A percentile compares a stretch with the other conserved stretches of the same genome.
Conservation (phyloP, 2,329 filamentous ascomycete species). For the Aspergillus ochraceoroseus region DNA sequence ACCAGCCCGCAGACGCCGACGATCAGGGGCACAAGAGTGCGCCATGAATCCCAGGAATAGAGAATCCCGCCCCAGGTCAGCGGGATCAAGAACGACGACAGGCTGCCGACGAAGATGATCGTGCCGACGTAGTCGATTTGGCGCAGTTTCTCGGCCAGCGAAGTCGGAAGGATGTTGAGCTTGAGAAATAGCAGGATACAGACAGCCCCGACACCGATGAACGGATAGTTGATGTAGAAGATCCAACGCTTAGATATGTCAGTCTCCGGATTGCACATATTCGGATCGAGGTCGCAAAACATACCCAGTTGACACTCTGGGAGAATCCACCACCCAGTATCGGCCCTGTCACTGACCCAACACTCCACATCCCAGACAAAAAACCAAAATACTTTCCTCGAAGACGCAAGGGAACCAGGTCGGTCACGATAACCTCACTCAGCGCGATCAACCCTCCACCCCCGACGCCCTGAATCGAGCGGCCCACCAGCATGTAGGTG, state of each 20-base stretch:
- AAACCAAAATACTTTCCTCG: constrained; percentile 42
- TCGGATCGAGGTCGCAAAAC: no score
- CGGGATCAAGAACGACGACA: constrained; percentile 30
- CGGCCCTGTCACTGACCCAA: constrained; percentile 40
- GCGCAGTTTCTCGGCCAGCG: constrained; percentile 9
- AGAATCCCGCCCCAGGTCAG: constrained; percentile 31
- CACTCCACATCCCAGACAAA: constrained; percentile 38
- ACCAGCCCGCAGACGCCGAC: constrained; percentile 26
- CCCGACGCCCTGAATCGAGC: constrained; percentile 44
- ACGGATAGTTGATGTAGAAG: constrained; percentile 38
- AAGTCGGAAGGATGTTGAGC: constrained; percentile 5
- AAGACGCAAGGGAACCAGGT: constrained; percentile 42
- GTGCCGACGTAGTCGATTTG: constrained; percentile 33
- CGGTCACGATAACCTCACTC: constrained; percentile 43
- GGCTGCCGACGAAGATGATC: constrained; percentile 26
- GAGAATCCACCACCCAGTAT: constrained; percentile 43
- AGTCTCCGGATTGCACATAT: no score
- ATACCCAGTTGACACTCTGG: constrained; percentile 34
- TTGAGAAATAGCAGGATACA: constrained; percentile 8
- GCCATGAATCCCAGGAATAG: constrained; percentile 31
- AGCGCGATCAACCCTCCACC: constrained; percentile 45
- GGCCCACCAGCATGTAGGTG: constrained; percentile 45
- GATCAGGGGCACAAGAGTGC: constrained; percentile 27
- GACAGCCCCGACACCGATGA: constrained; percentile 29
- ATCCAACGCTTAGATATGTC: constrained; percentile 31